Percentiles rank a stretch among this genome's conserved stretches.
Conservation (phyloP, 2,329 filamentous ascomycete genomes). For the Tolypocladium amazonense region DNA sequence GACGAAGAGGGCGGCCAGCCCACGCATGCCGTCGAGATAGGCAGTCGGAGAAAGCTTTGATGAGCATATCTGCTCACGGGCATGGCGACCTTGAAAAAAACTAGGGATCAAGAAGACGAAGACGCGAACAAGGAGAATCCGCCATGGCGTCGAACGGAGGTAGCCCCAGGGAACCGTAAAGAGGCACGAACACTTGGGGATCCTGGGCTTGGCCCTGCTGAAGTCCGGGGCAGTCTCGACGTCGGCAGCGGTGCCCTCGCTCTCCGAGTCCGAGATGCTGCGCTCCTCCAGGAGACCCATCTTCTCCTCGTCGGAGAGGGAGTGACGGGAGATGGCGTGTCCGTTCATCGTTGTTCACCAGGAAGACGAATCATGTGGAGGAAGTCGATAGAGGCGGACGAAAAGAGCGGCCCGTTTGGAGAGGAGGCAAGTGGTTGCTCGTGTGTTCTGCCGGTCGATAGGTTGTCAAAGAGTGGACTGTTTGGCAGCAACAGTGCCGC, state of each 20-base stretch:
- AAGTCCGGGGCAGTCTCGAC: slow-evolving; percentile 21
- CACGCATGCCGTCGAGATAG: slow-evolving; percentile 48
- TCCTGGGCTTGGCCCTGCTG: slow-evolving; percentile 10
- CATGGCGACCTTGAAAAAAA: slow-evolving; percentile 35
- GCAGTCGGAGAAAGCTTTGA: slow-evolving; percentile 39
- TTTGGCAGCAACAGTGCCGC: not conserved
- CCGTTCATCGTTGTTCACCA: slow-evolving; percentile 30
- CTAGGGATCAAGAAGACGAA: slow-evolving; percentile 40
- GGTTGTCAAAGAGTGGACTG: not conserved
- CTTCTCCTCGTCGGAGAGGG: slow-evolving; percentile 32
- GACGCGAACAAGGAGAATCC: slow-evolving; percentile 24
- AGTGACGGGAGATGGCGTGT: slow-evolving; percentile 21
- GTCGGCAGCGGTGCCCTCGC: slow-evolving; percentile 27
- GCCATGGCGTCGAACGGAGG: slow-evolving; percentile 23
- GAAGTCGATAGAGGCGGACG: not conserved
- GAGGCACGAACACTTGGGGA: slow-evolving; percentile 9
- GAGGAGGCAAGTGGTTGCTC: not conserved
- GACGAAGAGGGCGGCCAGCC: slow-evolving; percentile 43
- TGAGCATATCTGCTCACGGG: slow-evolving; percentile 27
- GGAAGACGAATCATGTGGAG: not conserved
- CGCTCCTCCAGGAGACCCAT: slow-evolving; percentile 33
- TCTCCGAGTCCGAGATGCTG: slow-evolving; percentile 31
- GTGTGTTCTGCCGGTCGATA: not conserved
- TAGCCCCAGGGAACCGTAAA: slow-evolving; percentile 17
- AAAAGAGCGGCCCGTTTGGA: not conserved